Base-by-base conservation (phyloP, 2,329 filamentous ascomycete species). In the Penicillium psychrosexuale region DNA sequence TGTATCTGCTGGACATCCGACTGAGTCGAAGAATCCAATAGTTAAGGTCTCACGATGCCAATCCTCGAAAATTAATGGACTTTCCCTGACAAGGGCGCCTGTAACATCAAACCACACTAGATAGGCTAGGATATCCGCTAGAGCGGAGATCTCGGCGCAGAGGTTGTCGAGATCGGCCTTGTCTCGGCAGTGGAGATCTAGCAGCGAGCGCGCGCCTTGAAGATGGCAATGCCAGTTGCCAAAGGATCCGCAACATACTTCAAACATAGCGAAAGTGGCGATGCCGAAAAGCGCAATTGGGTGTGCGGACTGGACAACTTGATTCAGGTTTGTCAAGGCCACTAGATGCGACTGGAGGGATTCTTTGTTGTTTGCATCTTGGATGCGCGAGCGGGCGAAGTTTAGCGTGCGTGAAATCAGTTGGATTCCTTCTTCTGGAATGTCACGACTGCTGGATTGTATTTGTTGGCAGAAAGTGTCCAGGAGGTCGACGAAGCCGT, bases 281-380 rank as follows among this genome's bases (percentile, higher is more conserved):
- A 78, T 78, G 1, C 75, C 76, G 5, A 78, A 67, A 8, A 78
- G 67, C 0, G 76, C 75, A 46, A 77, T 68, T 0, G 75, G 76
- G 33, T 78, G 71, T 1, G 72, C 74, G 0, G 68, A 72, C 31
- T 70, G 69, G 3, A 78, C 65, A 6, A 73, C 71, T 38, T 71
- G 66, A 53, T 71, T 76, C 11, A 78, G 66, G 15, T 71, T 69
- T 37, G 68, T 66, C 4, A 78, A 60, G 0, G 73, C 73, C 0
- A 69, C 66, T 0, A 77, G 66, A 56, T 68, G 65, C 6, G 59
- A 64, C 17, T 64, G 63, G 7, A 69, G 65, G 3, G 64, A 60
- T 24, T 63, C 50, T 19, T 61, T 56, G 7, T 58, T 51, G 34
- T 57, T 56, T 22, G 51, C 52, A n/a, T 61, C 62, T 44, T 63